Evolutionary conservation across 2,329 filamentous ascomycete species (phyloP).

Genomic region (Phyllosticta capitalensis): DNA sequence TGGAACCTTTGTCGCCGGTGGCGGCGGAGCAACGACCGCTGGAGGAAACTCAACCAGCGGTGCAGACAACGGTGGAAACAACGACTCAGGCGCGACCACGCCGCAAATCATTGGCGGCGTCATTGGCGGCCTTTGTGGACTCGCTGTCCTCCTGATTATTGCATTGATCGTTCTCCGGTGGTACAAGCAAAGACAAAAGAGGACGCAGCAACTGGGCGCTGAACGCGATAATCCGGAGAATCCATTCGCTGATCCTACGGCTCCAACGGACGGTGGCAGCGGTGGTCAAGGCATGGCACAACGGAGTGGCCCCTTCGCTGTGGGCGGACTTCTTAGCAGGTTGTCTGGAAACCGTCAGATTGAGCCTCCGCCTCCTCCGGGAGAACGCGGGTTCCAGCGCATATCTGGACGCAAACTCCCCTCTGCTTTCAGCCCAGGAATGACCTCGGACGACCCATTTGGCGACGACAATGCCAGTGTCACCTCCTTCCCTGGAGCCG

Average conservation of each 20-base stretch:
- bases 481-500: conserved; percentile 27
- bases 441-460: conserved; percentile 27
- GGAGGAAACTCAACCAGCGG: not conserved
- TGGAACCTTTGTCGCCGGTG: conserved; percentile 13
- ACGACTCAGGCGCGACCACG: conserved; percentile 25
- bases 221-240: conserved; percentile 9
- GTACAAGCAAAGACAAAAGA: conserved; percentile 32
- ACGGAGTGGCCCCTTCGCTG: conserved; percentile 30
- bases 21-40: conserved; percentile 7
- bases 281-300: conserved; percentile 30
- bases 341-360: conserved; percentile 30
- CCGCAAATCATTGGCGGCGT: conserved; percentile 52
- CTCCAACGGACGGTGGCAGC: conserved; percentile 8
- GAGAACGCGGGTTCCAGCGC: conserved; percentile 37
- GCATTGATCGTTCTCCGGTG: conserved; percentile 45
- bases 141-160: conserved; percentile 41
- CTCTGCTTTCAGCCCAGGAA: conserved; percentile 39
- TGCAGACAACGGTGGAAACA: conserved; percentile 6
- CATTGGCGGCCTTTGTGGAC: conserved; percentile 51
- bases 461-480: conserved; percentile 19
- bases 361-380: conserved; percentile 5
- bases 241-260: conserved; percentile 10
- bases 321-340: conserved; percentile 27
- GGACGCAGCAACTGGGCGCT: conserved; percentile 9
- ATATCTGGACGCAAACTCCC: conserved; percentile 41